Conservation (phyloP, 345 rosid genomes). For the Hibiscus syriacus region DNA sequence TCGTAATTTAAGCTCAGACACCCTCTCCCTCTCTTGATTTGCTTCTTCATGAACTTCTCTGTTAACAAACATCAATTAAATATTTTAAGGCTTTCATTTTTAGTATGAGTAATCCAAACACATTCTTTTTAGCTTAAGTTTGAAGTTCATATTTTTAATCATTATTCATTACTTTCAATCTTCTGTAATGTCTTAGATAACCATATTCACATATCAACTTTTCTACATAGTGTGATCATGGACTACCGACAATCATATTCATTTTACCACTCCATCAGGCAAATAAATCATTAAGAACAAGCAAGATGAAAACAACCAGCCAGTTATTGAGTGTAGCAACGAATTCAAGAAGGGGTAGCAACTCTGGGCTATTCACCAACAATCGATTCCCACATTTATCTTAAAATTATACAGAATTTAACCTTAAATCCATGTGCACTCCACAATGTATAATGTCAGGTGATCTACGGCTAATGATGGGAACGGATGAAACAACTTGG, state of each 20-base stretch:
- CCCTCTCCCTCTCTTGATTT: constrained; percentile 74
- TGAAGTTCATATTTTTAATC: neutral
- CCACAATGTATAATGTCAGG: neutral
- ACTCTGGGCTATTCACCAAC: neutral
- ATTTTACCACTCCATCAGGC: neutral
- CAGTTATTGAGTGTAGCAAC: neutral
- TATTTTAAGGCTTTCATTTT: neutral
- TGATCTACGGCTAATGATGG: neutral
- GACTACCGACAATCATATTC: neutral
- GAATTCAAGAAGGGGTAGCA: too few relatives aligned
- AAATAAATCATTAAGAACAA: neutral
- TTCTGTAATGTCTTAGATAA: neutral
- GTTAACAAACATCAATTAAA: constrained; percentile 8
- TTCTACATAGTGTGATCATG: neutral
- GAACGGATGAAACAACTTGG: neutral
- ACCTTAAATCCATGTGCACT: neutral
- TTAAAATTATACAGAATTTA: neutral
- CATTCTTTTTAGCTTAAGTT: neutral
- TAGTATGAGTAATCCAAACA: neutral
- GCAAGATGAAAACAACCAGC: too few relatives aligned
- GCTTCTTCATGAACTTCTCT: constrained; percentile 95
- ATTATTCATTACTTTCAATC: neutral
- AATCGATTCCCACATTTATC: neutral
- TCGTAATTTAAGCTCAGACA: constrained; percentile 51
- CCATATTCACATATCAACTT: neutral